These are phyloP conservation scores for Phytophthora fragariaefolia DNA, from an alignment of 352 stramenopile species.

Conservation along the genomic window DNA sequence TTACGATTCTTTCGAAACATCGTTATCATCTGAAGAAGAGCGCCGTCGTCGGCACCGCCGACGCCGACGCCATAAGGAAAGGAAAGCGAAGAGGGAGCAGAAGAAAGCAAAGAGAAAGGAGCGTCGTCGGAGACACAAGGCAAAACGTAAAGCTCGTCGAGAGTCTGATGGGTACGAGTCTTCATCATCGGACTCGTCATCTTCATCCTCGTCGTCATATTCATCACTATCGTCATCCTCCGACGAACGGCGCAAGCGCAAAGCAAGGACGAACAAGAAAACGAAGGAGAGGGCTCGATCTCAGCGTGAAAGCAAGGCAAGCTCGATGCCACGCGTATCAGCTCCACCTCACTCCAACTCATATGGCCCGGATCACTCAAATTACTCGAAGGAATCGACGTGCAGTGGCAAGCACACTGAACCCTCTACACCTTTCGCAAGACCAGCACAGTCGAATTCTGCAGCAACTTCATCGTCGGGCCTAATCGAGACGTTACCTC, in stretches of 20 bases:
- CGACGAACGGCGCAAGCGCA: constrained; percentile 38
- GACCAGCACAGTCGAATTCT: constrained; percentile 6
- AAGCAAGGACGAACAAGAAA: constrained; percentile 41
- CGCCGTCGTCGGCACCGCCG: constrained; percentile 25
- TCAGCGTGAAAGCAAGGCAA: constrained; percentile 22
- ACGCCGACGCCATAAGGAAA: constrained; percentile 22
- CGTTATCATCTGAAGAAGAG: constrained; percentile 32
- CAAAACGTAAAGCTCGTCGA: constrained; percentile 34
- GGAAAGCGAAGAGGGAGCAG: too few relatives aligned
- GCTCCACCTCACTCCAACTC: constrained; percentile 25
- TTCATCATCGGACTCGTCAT: constrained; percentile 29
- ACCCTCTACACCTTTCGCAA: constrained; percentile 13
- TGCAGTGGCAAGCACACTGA: constrained; percentile 19
- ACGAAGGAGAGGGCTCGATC: constrained; percentile 31
- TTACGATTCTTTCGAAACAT: constrained; percentile 27
- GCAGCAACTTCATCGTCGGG: constrained; percentile 3
- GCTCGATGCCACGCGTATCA: constrained; percentile 1
- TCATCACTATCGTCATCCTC: constrained; percentile 35
- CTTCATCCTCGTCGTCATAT: constrained; percentile 14
- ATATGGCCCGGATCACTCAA: constrained; percentile 29
- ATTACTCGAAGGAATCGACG: constrained; percentile 3
- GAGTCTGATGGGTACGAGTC: constrained; percentile 24
- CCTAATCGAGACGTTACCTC: constrained; percentile 29
- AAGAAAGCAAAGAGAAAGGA: constrained; percentile 37
- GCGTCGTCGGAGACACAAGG: constrained; percentile 30